These are phyloP conservation scores for Heterobasidion parviporum DNA, from an alignment of 1,284 basidiomycete species.

Conservation along the genomic window DNA sequence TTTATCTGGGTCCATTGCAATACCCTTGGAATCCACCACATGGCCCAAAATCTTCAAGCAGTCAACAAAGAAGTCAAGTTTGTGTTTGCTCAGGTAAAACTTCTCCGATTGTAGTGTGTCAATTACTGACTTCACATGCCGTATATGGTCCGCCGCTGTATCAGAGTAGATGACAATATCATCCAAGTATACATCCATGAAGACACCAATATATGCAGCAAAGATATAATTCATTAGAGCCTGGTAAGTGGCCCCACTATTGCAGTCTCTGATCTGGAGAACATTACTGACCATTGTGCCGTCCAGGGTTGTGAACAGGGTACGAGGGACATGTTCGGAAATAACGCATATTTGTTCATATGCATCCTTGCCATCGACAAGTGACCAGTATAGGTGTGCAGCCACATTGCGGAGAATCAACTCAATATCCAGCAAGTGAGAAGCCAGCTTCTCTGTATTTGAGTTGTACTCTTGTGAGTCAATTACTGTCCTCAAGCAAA, in stretches of 20 bases:
- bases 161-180: slow-evolving; percentile 23
- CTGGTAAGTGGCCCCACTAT: slow-evolving; percentile 26
- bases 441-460: slow-evolving; percentile 26
- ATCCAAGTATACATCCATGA: slow-evolving; percentile 23
- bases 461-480: slow-evolving; percentile 23
- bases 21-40: slow-evolving; percentile 19
- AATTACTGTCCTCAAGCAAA: slow-evolving; percentile 22
- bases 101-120: slow-evolving; percentile 13
- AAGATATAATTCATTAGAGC: slow-evolving; percentile 26
- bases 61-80: slow-evolving; percentile 19
- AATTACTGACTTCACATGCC: slow-evolving; percentile 17
- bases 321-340: slow-evolving; percentile 17
- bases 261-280: slow-evolving; percentile 29
- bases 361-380: slow-evolving; percentile 21
- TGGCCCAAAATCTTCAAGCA: slow-evolving; percentile 22
- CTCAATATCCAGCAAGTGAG: slow-evolving; percentile 25
- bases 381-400: slow-evolving; percentile 13
- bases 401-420: slow-evolving; percentile 19
- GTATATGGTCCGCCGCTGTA: slow-evolving; percentile 18
- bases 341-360: slow-evolving; percentile 27
- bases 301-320: slow-evolving; percentile 22
- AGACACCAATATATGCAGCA: slow-evolving; percentile 16
- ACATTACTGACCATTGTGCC: slow-evolving; percentile 28
- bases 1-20: slow-evolving; percentile 23
- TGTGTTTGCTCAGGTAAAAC: slow-evolving; percentile 18